Percentiles rank a stretch among this genome's conserved stretches.
Conservation (phyloP, 2,329 filamentous ascomycete genomes). For the Lasiodiplodia theobromae region DNA sequence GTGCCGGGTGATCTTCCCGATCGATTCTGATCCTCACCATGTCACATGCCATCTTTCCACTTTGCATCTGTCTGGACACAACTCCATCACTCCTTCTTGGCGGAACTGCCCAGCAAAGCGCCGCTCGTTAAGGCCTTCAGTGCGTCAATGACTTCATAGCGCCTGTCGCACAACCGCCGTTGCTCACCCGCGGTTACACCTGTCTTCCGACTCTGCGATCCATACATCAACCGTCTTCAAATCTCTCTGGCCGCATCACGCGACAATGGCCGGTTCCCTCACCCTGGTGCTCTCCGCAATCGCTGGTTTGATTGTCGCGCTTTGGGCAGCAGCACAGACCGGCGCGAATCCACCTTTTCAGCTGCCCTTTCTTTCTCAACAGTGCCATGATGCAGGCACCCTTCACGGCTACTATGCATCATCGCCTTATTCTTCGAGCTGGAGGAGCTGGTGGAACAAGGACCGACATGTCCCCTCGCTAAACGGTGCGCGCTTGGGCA, state of each 20-base stretch:
- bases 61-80: neutral
- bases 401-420: conserved; percentile 6
- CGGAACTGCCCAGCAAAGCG: neutral
- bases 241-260: neutral
- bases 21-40: neutral
- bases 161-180: neutral
- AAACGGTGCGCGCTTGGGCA: neutral
- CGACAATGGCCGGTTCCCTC: conserved; percentile 2
- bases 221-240: too few relatives aligned
- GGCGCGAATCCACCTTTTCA: neutral
- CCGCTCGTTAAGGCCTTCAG: neutral
- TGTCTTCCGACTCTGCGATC: neutral
- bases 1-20: conserved; percentile 20
- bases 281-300: neutral
- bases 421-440: conserved; percentile 21
- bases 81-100: neutral
- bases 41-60: conserved; percentile 8
- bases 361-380: conserved; percentile 2
- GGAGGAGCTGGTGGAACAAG: conserved; percentile 24
- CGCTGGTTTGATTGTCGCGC: conserved; percentile 5
- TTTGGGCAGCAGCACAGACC: conserved; percentile 16
- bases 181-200: neutral
- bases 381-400: neutral
- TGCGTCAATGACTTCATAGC: neutral
- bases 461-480: neutral